These are phyloP conservation scores for Calonectria crousiana DNA, from an alignment of 2,329 filamentous ascomycete genomes.

Conservation along the genomic window DNA sequence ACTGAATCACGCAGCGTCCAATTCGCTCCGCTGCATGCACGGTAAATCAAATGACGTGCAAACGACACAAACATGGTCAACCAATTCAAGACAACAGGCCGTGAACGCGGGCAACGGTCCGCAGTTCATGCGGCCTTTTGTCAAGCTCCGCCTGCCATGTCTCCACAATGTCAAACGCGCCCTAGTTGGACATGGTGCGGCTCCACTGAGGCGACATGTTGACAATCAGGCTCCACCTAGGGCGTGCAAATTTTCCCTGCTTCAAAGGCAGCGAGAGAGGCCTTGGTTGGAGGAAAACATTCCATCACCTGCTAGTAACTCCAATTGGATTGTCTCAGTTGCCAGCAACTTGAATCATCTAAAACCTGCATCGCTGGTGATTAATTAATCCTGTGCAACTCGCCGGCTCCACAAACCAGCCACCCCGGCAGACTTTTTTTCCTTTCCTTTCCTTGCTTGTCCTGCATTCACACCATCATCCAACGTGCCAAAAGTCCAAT, in stretches of 20 bases:
- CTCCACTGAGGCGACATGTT: background rate
- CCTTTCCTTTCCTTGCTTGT: no score
- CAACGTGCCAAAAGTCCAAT: background rate
- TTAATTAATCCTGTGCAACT: background rate
- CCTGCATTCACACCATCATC: no score
- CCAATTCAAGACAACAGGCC: background rate
- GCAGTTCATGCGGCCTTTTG: background rate
- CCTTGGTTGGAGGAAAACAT: background rate
- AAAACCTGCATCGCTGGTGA: background rate
- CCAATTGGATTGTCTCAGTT: background rate
- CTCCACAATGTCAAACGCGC: background rate
- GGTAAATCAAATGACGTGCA: background rate
- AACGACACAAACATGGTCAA: background rate
- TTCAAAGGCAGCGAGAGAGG: background rate
- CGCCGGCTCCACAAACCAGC: background rate
- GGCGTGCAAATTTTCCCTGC: background rate
- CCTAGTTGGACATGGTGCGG: background rate
- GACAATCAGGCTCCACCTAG: conserved; percentile 1
- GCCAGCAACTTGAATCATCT: background rate
- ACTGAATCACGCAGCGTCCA: background rate
- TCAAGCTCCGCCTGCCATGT: background rate
- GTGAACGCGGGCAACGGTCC: background rate
- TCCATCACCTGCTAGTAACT: no score
- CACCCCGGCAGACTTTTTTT: background rate
- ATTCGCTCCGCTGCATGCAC: background rate